phyloP scores from a whole-genome alignment of 2,329 filamentous ascomycete species.

The Pyrenophora tritici-repentis region DNA sequence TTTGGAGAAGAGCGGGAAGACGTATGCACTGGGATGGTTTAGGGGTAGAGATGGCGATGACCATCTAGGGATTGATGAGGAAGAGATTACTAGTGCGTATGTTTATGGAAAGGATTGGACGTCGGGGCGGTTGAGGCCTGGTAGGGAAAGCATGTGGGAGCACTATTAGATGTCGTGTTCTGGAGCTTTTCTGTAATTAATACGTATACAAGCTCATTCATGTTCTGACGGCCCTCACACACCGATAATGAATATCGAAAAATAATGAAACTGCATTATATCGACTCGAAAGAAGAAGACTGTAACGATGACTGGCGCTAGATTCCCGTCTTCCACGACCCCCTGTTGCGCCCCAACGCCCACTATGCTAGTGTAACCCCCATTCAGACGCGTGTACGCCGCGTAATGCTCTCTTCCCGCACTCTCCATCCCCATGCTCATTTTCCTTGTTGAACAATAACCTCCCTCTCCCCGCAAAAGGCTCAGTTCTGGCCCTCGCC shows the following conservation, averaged over 20 bases:
- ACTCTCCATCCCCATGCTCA: constrained; percentile 10
- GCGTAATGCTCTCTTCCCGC: constrained; percentile 7
- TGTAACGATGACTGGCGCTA: neutral
- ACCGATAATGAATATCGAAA: no score
- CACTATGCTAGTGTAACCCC: constrained; percentile 28
- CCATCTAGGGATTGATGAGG: constrained; percentile 79
- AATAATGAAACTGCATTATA: neutral
- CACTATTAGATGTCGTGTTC: constrained; percentile 17
- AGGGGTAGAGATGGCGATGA: constrained; percentile 71
- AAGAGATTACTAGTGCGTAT: constrained; percentile 69
- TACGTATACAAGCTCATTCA: no score
- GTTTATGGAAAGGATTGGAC: constrained; percentile 61
- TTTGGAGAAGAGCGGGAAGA: constrained; percentile 66
- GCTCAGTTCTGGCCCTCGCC: constrained; percentile 9
- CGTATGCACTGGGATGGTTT: constrained; percentile 80
- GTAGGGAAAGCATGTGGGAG: constrained; percentile 35
- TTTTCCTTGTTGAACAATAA: neutral
- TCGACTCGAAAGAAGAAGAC: neutral
- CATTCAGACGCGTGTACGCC: constrained; percentile 5
- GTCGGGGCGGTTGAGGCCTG: constrained; percentile 38
- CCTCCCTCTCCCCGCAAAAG: neutral
- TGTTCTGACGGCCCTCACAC: no score
- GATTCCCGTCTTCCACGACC: constrained; percentile 11
- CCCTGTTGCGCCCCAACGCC: constrained; percentile 20
- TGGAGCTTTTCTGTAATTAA: no score